Base-by-base conservation (phyloP, 371 early-diverging fungal genomes). In the Circinella umbellata region DNA sequence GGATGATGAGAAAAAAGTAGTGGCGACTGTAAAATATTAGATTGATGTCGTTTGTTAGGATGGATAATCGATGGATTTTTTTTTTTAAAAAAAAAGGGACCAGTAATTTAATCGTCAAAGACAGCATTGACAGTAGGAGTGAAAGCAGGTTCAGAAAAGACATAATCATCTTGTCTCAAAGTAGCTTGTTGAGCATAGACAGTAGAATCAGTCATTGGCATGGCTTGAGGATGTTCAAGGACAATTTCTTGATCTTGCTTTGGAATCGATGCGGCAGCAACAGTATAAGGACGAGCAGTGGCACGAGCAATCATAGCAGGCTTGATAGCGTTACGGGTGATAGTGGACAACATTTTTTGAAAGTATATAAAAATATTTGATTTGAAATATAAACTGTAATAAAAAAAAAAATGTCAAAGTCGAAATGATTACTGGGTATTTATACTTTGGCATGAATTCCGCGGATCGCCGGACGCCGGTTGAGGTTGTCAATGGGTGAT, bases 91-190 rank as follows among this genome's bases (percentile, higher is more conserved):
- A 42, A 9, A 11, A 42, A 9, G 3, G 42, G 11, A 11, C 11
- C 42, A 42, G 3, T 42, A 11, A 14, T 46, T 64, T 64, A 69
- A 14, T 69, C 70, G 37, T 69, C 70, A 15, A 69, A 69, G 37
- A 69, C 64, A 38, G 65, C 60, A 36, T 69, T 69, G 70, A 69
- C 65, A 51, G 63, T 64, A 39, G 70, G 70, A 35, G 61, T 69
- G 51, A 69, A 69, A 18, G 60, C 42, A n/a, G 70, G 49, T 4
- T 64, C 18, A 38, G 66, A 53, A 36, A 62, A 62, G 5, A 36
- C 46, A 35, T 57, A 46, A 15, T 54, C 48, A 3, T 69, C 70
- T 5, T 61, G 20, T 9, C 38, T 27, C 10, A 34, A 34, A 36
- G 51, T 48, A 39, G 64, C 70, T 62, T 69, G 70, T 57, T 64